Base-by-base conservation (phyloP, 805 yeast species). In the Starmerella sirachaensis region DNA sequence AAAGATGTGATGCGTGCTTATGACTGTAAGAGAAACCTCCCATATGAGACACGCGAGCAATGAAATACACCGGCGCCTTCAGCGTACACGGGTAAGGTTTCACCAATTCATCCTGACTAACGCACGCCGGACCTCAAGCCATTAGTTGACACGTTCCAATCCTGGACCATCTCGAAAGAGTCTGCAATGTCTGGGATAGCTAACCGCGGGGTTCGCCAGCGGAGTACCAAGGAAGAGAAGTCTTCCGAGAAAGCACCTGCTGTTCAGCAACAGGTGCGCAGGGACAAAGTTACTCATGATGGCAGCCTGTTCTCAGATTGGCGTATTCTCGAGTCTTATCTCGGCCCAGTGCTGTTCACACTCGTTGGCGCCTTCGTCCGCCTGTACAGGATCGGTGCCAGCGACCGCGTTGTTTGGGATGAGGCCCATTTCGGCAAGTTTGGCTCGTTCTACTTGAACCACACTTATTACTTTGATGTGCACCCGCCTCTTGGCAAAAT, bases 401-500 rank as follows among this genome's bases (percentile, higher is more conserved):
- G 83, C 44, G 66, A 70, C 40, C 66, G 70, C 39, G 96, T 91
- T 21, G 91, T 91, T 35, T 64, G 56, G 60, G 68, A 56, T 49
- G 65, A 64, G 49, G 68, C 65, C 26, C 69, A 64, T 43, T 88
- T 64, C 43, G 69, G 69, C 32, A 64, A 64, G 50, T 64, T 64
- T 43, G 69, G 68, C 17, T 51, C 58, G 17, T 61, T 57, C 60
- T 88, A 88, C 59, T 62, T 88, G 42, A 81, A 88, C 59, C 70
- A 94, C 45, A 79, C 94, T 0, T 91, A 82, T 59, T 91, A 84
- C 59, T 91, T 91, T 54, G 99, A 91, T 61, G 74, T 91, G 36
- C 99, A 91, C 62, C 99, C 99, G 8, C 99, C 99, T 17, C 83
- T 91, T 60, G 98, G 94, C 38, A 91, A 91, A 59, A 67, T 91